Base-by-base conservation (phyloP, 139 green algal species). In the Chlamydomonas sphaeroides region DNA sequence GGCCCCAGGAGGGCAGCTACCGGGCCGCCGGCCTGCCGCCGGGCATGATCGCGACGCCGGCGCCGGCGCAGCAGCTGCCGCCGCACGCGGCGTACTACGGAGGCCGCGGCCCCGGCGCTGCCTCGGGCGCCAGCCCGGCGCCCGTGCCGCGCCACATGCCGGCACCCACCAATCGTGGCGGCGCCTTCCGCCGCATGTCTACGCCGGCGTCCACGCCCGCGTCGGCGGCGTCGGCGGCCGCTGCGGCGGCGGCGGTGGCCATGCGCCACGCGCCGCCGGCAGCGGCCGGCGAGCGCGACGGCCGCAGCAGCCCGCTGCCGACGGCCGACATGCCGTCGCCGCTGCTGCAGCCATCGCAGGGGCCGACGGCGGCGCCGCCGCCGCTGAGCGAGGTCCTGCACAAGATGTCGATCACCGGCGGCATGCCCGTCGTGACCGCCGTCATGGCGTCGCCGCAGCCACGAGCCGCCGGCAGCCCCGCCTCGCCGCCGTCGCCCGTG, bases 101-200 rank as follows among this genome's bases (percentile, higher is more conserved):
- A 0, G n/a, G 41, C n/a, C 25, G 61, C 39, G 61, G 59, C 45
- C 41, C 45, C 11, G n/a, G n/a, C 5, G 62, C 62, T 32, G 25
- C 76, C 14, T 18, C 15, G 20, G 39, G 33, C 3, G 42, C 42
- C 23, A 20, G 6, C 25, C 28, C 67, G 30, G 39, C 41, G 67
- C 28, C 30, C 5, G 65, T 17, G 17, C 77, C 65, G 15, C 65
- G 77, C 4, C 77, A 84, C 65, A 84, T 84, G 77, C 77, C 77
- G 5, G 49, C 65, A 23, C 77, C 77, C 20, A 84, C 65, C 23
- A 84, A 84, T 65, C 48, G 77, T 5, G 65, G 35, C 65, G 65
- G 32, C 28, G 62, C 48, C 21, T 21, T 53, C 4, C 48, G 77
- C 18, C 77, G 65, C 48, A 56, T 76, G 48, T 76, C 65, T 30